Evolutionary conservation across 805 yeast species (phyloP).

Genomic region (Tetrapisispora fleetii): DNA sequence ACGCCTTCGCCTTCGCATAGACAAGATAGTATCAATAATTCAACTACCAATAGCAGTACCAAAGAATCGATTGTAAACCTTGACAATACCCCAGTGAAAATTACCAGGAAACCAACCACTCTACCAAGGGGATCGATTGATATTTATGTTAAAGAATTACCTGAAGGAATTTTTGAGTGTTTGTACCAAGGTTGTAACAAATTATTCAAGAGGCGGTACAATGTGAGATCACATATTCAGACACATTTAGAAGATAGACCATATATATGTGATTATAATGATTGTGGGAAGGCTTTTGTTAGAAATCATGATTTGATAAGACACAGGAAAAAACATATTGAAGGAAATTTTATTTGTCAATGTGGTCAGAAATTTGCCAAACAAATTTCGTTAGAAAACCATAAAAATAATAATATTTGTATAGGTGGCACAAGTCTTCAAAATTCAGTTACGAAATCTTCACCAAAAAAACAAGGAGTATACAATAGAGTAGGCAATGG

Average conservation of each 20-base stretch:
- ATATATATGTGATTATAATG: constrained; percentile 52
- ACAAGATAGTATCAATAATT: neutral
- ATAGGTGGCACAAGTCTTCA: constrained; percentile 45
- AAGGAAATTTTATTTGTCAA: constrained; percentile 60
- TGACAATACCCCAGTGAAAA: constrained; percentile 16
- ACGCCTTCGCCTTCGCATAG: constrained; percentile 38
- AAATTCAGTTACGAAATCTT: constrained; percentile 19
- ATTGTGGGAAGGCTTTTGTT: constrained; percentile 80
- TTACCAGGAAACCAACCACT: constrained; percentile 26
- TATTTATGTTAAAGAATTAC: constrained; percentile 71
- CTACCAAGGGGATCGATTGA: constrained; percentile 87
- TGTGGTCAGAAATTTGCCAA: constrained; percentile 91
- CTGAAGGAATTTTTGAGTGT: constrained; percentile 66
- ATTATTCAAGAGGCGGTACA: constrained; percentile 77
- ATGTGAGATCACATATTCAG: constrained; percentile 90
- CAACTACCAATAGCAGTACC: constrained; percentile 1
- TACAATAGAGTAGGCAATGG: constrained; percentile 6
- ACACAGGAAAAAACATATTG: constrained; percentile 79
- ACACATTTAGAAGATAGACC: constrained; percentile 95
- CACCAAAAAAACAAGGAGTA: constrained; percentile 22
- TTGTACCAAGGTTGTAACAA: constrained; percentile 71
- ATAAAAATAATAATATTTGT: constrained; percentile 70
- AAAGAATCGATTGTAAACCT: neutral
- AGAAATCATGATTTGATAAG: constrained; percentile 91
- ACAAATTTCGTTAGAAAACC: constrained; percentile 78